These are phyloP conservation scores for Sclerotinia subarctica DNA, from an alignment of 2,329 filamentous ascomycete species.

Conservation along the genomic window DNA sequence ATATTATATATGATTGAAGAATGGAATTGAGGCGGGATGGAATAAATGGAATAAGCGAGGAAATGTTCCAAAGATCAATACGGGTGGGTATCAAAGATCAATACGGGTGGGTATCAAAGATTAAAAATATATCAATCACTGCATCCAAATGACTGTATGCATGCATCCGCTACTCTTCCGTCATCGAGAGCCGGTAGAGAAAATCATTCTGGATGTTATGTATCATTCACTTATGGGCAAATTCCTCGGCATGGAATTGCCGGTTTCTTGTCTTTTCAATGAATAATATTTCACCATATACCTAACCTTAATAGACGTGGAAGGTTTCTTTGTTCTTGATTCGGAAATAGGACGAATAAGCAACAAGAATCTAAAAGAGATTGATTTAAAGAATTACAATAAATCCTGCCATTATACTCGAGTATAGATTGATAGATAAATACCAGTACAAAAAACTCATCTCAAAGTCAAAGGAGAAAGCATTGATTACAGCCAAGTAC, in stretches of 20 bases:
- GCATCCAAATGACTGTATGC: background rate
- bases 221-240: background rate
- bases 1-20: background rate
- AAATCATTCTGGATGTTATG: background rate
- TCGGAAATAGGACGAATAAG: background rate
- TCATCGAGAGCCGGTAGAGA: too few species aligned
- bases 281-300: background rate
- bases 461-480: background rate
- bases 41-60: constrained; percentile 10
- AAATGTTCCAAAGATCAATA: background rate
- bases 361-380: background rate
- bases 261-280: constrained; percentile 2
- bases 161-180: background rate
- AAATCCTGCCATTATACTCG: background rate
- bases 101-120: background rate
- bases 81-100: background rate
- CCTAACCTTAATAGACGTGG: too few species aligned
- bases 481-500: background rate
- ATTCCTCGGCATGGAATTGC: constrained; percentile 2
- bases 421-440: background rate
- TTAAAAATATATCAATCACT: background rate
- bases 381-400: background rate
- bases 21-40: background rate
- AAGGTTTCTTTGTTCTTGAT: background rate
- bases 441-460: background rate